Base-by-base conservation (phyloP, 495 filamentous ascomycete genomes). In the Penicillium pancosmium region DNA sequence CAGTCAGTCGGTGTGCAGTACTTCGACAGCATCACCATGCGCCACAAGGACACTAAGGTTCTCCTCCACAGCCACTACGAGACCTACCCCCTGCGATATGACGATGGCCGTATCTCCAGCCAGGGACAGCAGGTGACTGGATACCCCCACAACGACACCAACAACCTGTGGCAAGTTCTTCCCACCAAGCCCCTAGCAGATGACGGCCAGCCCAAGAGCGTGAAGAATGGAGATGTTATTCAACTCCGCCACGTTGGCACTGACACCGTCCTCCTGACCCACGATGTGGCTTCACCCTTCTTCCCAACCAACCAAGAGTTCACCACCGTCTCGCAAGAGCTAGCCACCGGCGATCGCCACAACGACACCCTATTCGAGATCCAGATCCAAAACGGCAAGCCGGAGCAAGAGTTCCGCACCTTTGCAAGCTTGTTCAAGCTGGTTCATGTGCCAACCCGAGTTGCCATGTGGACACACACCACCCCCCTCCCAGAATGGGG, bases 261-360 rank as follows among this genome's bases (percentile, higher is more conserved):
- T 0, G 85, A 96, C 69, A 90, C 86, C n/a, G 80, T 89, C 62
- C 87, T 98, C 33, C 73, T 98, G 49, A 91, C 91, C n/a, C 94
- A 98, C 69, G 94, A 98, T 71, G 94, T 98, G 49, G 94, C 94
- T n/a, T 98, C 95, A 46, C 94, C 94, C 13, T 95, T 88, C 78
- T 96, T 86, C 73, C 94, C 94, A 2, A 98, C 94, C 47, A 98
- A 98, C 79, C 94, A 98, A 74, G 94, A 98, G 71, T 98, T 98
- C 68, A 98, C 94, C 21, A 92, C 92, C 4, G 86, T 96, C 16
- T 70, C 85, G 1, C 63, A 84, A 5, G 90, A 89, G 12, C 82
- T 90, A 34, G 91, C 89, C 12, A 82, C 88, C 41, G 89, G 87
- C n/a, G 82, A 88, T 31, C 87, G 93, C 19, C 84, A 84, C 66